Evolutionary conservation across 768 basidiomycete genomes (phyloP).

Genomic region (Kwoniella botswanensis): DNA sequence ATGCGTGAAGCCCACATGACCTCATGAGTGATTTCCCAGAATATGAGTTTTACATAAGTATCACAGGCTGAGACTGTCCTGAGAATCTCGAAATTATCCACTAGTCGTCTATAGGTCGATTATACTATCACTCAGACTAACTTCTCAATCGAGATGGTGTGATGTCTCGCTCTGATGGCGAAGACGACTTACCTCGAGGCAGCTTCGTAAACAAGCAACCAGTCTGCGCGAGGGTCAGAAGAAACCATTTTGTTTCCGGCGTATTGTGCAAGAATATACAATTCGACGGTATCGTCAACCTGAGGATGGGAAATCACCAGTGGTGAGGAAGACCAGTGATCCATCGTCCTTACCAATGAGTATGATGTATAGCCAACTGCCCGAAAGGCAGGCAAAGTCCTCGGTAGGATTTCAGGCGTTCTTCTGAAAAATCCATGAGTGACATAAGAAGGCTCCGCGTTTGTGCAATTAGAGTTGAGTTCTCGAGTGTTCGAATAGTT

Average conservation of each 20-base stretch:
- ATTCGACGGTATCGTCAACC: not conserved
- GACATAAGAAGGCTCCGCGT: no score
- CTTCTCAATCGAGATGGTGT: no score
- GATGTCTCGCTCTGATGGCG: no score
- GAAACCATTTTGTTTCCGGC: not conserved
- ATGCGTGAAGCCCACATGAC: not conserved
- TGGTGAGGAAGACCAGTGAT: no score
- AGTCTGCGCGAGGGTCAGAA: not conserved
- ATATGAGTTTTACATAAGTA: not conserved
- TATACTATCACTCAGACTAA: no score
- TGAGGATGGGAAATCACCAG: not conserved
- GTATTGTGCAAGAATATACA: not conserved
- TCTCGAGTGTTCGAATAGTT: no score
- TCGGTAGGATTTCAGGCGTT: no score
- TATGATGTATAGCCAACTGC: not conserved
- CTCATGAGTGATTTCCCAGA: not conserved
- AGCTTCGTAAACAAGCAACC: not conserved
- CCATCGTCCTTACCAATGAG: not conserved
- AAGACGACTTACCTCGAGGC: not conserved
- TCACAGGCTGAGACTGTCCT: not conserved
- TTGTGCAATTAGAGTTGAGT: no score
- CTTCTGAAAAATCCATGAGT: no score
- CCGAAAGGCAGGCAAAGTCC: no score
- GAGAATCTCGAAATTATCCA: constrained; percentile 1
- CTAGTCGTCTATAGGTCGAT: not conserved